Evolutionary conservation across 768 basidiomycete species (phyloP), one percentile per base, ranked within the genome.

Genomic region (Clavaria fumosa): DNA sequence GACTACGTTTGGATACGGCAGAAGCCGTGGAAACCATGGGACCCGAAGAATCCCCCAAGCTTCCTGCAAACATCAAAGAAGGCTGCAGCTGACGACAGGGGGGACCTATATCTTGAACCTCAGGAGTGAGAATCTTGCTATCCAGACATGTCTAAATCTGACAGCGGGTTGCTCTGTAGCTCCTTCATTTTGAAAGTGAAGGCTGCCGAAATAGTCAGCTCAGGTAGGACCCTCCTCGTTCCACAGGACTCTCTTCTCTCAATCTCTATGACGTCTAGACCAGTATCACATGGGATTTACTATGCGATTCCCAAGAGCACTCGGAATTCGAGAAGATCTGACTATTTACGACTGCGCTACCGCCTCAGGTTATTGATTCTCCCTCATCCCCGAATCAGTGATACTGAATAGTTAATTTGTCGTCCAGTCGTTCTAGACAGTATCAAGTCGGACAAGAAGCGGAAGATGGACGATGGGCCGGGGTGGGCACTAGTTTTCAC

Each of bases 111-210:
- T 55, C 67, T 97, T 28, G 75, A 84, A 34, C 91, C 93, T 10
- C 69, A 79, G 46, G 79, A 95, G 91, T 93, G 48, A 42, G 71
- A 51, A 23, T 10, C 23, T 4, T 26, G 34, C 15, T 38, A 23
- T 7, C 7, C 9, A 35, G 34, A 10, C 4, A 21, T 12, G 28
- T 30, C 17, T 14, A n/a, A 12, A 15, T 28, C 26, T 9, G 26
- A 28, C 26, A 9, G 26, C 9, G 26, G 26, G 14, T 28, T 14
- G n/a, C n/a, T n/a, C n/a, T 14, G 34, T 42, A 95, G 91, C 47
- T 95, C 93, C 0, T 97, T 99, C 55, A 80, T 96, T 23, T 42
- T 97, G 46, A 82, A 82, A 48, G 72, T 97, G 39, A 97, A 97
- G 57, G 93, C 86, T 0, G 84, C 91, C 0, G 90, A 96, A 53